Conservation (phyloP, 2,329 filamentous ascomycete genomes). For the Fusarium sp. region DNA sequence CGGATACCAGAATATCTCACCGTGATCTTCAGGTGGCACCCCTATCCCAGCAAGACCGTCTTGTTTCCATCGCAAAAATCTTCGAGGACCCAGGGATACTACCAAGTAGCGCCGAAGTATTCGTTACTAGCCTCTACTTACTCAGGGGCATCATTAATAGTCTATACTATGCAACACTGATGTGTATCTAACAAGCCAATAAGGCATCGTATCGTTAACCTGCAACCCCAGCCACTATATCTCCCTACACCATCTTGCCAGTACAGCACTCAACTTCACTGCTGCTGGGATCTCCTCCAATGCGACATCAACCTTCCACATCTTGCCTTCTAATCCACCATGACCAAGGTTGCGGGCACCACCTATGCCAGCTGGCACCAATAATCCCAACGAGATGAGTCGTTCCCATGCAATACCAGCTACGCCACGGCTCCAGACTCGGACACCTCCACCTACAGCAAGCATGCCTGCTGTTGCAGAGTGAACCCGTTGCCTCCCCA, state of each 20-base stretch:
- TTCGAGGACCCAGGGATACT: neutral
- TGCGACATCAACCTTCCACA: conserved; percentile 81
- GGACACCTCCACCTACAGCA: conserved; percentile 71
- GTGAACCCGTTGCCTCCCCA: conserved; percentile 79
- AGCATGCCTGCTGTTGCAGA: conserved; percentile 74
- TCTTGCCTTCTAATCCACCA: conserved; percentile 71
- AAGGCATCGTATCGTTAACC: conserved; percentile 19
- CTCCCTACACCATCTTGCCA: conserved; percentile 82
- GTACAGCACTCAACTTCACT: conserved; percentile 67
- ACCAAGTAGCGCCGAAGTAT: conserved; percentile 24
- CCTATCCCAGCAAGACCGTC: conserved; percentile 7
- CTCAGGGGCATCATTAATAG: conserved; percentile 18
- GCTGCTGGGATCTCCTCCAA: conserved; percentile 80
- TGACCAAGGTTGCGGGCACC: conserved; percentile 60
- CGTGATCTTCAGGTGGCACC: neutral
- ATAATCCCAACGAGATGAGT: conserved; percentile 74
- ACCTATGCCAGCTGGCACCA: conserved; percentile 75
- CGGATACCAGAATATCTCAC: conserved; percentile 7
- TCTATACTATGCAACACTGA: conserved; percentile 17
- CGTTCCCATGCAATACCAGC: conserved; percentile 81
- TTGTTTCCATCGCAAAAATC: conserved; percentile 22
- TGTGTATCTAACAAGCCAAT: conserved; percentile 29
- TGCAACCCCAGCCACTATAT: conserved; percentile 58
- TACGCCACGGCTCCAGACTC: conserved; percentile 81
- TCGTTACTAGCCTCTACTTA: conserved; percentile 16